These are phyloP conservation scores for Dacryopinax spathularia DNA, from an alignment of 768 basidiomycete species.

Conservation along the genomic window DNA sequence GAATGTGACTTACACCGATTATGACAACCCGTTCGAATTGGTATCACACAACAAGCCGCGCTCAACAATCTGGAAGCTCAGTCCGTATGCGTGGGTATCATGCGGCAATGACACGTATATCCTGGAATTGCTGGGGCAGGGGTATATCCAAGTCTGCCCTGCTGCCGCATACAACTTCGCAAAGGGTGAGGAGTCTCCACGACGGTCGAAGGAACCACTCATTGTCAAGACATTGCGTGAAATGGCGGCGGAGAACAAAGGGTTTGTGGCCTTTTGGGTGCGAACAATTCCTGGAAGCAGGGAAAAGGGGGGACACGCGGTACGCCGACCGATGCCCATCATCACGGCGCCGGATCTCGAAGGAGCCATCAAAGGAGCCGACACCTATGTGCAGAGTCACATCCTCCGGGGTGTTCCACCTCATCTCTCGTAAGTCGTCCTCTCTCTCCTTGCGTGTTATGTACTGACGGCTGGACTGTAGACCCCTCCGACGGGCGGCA, in stretches of 20 bases:
- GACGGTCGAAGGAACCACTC: no score
- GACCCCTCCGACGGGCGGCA: no score
- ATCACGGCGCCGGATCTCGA: background rate
- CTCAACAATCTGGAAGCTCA: conserved; percentile 42
- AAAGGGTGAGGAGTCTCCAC: conserved; percentile 24
- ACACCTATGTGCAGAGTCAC: background rate
- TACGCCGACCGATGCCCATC: no score
- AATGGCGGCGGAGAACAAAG: no score
- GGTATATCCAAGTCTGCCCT: conserved; percentile 50
- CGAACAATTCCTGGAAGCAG: no score
- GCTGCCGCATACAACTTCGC: conserved; percentile 19
- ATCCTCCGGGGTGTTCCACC: background rate
- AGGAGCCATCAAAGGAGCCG: background rate
- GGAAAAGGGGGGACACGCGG: no score
- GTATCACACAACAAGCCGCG: conserved; percentile 31
- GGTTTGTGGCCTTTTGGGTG: no score
- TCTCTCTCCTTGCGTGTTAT: no score
- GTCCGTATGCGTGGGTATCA: conserved; percentile 60
- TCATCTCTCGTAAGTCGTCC: background rate
- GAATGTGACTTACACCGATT: conserved; percentile 58
- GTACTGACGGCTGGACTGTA: no score
- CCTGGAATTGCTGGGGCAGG: conserved; percentile 58
- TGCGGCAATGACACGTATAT: conserved; percentile 60
- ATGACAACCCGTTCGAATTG: conserved; percentile 56
- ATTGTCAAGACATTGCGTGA: no score